phyloP scores from a whole-genome alignment of 805 yeast genomes.

The Lipomyces orientalis region DNA sequence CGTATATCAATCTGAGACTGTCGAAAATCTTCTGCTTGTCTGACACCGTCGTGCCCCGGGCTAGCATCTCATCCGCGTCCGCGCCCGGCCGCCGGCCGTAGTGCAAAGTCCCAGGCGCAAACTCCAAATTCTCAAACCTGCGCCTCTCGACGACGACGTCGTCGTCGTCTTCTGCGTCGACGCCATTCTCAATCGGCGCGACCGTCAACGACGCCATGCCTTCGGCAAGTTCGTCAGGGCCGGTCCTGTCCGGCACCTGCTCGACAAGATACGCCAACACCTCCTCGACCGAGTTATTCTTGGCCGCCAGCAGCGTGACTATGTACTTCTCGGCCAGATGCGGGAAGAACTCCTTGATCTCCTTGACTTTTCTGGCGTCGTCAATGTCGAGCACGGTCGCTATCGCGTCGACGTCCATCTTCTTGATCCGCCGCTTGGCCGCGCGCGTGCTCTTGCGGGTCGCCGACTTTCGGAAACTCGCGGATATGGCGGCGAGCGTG shows the following conservation, averaged over 20 bases:
- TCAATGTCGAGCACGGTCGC: conserved; percentile 2
- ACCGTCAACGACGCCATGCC: neutral
- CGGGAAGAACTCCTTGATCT: conserved; percentile 23
- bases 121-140: conserved; percentile 25
- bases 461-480: conserved; percentile 11
- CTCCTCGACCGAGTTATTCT: conserved; percentile 11
- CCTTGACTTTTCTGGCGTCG: conserved; percentile 19
- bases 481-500: neutral
- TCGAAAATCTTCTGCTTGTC: conserved; percentile 35
- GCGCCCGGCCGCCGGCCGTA: conserved; percentile 20
- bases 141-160: conserved; percentile 14
- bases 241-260: neutral
- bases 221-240: neutral
- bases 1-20: conserved; percentile 31
- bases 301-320: conserved; percentile 10
- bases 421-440: neutral
- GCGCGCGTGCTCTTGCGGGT: neutral
- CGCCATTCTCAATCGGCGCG: neutral
- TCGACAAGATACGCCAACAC: conserved; percentile 27
- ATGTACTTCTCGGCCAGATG: conserved; percentile 13
- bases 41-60: conserved; percentile 4
- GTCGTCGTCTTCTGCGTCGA: neutral
- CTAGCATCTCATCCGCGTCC: conserved; percentile 26
- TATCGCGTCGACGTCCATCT: neutral
- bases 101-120: conserved; percentile 29